Conservation (phyloP, 1,139 yeast genomes). For the Schwanniomyces etchellsii region DNA sequence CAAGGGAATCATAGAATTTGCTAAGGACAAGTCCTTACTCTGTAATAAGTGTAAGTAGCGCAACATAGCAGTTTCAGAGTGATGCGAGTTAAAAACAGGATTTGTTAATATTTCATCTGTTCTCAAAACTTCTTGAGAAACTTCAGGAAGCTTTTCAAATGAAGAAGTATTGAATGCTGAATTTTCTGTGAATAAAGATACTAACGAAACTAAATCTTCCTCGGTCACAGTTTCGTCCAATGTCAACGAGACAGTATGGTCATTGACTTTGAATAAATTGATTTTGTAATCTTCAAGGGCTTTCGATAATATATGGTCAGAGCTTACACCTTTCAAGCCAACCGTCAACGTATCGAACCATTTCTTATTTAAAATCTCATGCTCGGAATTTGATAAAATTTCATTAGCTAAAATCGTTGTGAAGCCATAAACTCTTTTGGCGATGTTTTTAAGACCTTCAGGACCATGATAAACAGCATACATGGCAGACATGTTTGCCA, state of each 20-base stretch:
- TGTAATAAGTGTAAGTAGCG: slow-evolving; percentile 85
- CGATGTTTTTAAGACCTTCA: slow-evolving; percentile 76
- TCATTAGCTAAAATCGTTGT: slow-evolving; percentile 67
- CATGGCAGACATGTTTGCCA: slow-evolving; percentile 94
- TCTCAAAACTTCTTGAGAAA: slow-evolving; percentile 55
- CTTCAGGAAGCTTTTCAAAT: slow-evolving; percentile 38
- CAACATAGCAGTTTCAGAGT: slow-evolving; percentile 90
- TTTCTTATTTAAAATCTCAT: slow-evolving; percentile 48
- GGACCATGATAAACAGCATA: slow-evolving; percentile 98
- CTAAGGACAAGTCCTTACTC: slow-evolving; percentile 83
- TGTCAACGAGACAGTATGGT: slow-evolving; percentile 61
- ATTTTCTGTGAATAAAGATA: slow-evolving; percentile 50
- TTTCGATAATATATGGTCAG: slow-evolving; percentile 49
- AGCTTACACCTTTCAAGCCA: slow-evolving; percentile 41
- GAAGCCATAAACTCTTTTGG: slow-evolving; percentile 69
- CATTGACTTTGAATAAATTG: slow-evolving; percentile 69
- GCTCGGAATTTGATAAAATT: slow-evolving; percentile 37
- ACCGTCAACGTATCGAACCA: slow-evolving; percentile 91
- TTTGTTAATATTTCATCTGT: slow-evolving; percentile 60
- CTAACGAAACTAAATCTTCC: slow-evolving; percentile 54
- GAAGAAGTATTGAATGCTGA: slow-evolving; percentile 10
- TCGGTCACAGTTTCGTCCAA: slow-evolving; percentile 80
- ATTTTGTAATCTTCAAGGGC: slow-evolving; percentile 64
- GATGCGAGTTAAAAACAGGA: slow-evolving; percentile 81
- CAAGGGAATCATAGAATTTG: slow-evolving; percentile 94